Base-by-base conservation (phyloP, 108 stramenopile species). In the Pseudonitzschia delicatissima region DNA sequence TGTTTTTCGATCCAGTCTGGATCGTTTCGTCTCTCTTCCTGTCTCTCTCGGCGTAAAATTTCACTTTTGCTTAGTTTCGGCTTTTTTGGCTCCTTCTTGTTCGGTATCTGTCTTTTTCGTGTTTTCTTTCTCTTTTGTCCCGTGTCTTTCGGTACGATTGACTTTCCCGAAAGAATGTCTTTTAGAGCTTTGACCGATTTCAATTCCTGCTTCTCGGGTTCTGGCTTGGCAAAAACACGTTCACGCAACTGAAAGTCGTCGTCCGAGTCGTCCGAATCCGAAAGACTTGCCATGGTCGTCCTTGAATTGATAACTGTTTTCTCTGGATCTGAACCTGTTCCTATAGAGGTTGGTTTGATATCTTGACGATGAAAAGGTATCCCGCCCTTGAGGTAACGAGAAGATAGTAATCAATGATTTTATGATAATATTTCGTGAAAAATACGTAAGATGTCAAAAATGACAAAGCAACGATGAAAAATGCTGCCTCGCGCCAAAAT, bases 1-100 rank as follows among this genome's bases (percentile, higher is more conserved):
- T 55, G 53, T 17, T 25, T 33, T 33, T 55, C 31, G 53, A 55
- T 55, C 53, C 53, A 55, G 6, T 33, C 25, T 4, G 53, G 53
- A 55, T 55, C 53, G 31, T 18, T 48, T 23, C 20, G 47, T 48
- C 47, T 18, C 17, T 48, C 2, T 48, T 2, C 20, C 17, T 26
- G 27, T 51, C 23, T 23, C 25, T 51, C 12, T 51, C 0, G 11
- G 6, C 21, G 42, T 25, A 6, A 0, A 0, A 23, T 6, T 0
- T 51, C 23, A 25, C 0, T 51, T 51, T 25, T 28, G 23, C 12
- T 55, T 33, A 27, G 31, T 49, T 20, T 23, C 48, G n/a, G 15
- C 29, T 51, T 55, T 12, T 15, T 55, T 31, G 53, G 29, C 51
- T 28, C 5, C 21, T 13, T 21, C 51, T 53, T 53, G 26, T 53